Evolutionary conservation across 2,329 filamentous ascomycete species (phyloP).

Genomic region (Fusarium circinatum): DNA sequence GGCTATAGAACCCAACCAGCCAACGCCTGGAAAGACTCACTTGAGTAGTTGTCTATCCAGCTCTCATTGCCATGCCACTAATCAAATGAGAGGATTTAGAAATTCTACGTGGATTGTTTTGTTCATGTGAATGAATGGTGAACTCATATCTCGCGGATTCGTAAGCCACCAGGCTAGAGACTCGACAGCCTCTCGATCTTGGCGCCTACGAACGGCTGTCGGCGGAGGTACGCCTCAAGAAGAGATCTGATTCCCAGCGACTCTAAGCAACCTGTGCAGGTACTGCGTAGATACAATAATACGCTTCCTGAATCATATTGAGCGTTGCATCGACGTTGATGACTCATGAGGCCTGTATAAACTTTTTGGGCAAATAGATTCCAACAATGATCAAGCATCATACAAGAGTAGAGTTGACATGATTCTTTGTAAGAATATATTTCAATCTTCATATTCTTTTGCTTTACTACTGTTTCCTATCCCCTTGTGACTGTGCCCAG

Average conservation of each 20-base stretch:
- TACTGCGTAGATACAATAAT: not conserved
- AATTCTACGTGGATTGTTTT: fast-evolving
- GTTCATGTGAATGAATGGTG: fast-evolving
- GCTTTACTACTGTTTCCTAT: not conserved
- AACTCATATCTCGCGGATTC: too few species aligned
- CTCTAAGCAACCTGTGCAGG: fast-evolving
- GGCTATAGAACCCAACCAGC: too few species aligned
- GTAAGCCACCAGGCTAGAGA: not conserved
- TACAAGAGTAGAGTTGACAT: not conserved
- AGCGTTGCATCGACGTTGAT: not conserved
- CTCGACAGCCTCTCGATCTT: not conserved
- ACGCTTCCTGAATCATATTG: not conserved
- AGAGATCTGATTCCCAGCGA: fast-evolving
- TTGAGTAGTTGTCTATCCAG: too few species aligned
- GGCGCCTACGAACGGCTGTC: not conserved
- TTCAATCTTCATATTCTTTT: fast-evolving
- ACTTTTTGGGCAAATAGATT: fast-evolving
- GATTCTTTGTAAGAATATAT: fast-evolving
- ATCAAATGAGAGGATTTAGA: fast-evolving
- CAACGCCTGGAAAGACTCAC: not conserved
- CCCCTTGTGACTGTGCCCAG: not conserved
- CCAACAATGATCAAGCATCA: not conserved
- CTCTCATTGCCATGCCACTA: not conserved
- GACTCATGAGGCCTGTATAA: not conserved
- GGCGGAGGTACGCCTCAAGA: not conserved